A percentile compares a stretch with the other conserved stretches of the same genome.
Conservation (phyloP, 23 red algal genomes). For the Rhodosorus marinus region DNA sequence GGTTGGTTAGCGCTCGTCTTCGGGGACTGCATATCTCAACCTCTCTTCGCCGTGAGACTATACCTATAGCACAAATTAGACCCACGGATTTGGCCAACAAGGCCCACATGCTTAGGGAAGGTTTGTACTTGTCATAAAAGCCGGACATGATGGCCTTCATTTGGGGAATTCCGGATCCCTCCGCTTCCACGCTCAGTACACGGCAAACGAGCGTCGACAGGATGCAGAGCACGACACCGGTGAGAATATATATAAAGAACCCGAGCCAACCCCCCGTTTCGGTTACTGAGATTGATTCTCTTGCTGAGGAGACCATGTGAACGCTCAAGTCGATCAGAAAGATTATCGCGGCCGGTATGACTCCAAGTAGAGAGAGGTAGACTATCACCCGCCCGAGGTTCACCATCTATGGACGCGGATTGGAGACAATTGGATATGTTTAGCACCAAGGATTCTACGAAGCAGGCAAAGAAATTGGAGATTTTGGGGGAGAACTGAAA, state of each 20-base stretch:
- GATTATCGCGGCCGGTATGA: conserved; percentile 75
- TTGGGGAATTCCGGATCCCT: conserved; percentile 88
- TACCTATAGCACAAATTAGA: conserved; percentile 87
- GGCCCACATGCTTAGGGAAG: conserved; percentile 59
- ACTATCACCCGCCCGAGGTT: conserved; percentile 27
- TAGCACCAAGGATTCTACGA: too few species aligned
- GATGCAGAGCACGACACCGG: conserved; percentile 58
- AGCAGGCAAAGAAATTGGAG: too few species aligned
- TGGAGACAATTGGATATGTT: too few species aligned
- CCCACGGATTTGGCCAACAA: conserved; percentile 80
- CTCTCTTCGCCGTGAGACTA: too few species aligned
- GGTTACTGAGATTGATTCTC: conserved; percentile 19
- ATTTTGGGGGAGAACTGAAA: too few species aligned
- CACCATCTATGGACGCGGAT: too few species aligned
- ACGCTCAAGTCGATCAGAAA: conserved; percentile 82
- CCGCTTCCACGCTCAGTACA: conserved; percentile 53
- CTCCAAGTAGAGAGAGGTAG: conserved; percentile 68
- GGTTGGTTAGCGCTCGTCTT: background rate
- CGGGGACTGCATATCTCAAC: background rate
- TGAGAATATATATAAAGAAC: conserved; percentile 38
- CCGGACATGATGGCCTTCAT: conserved; percentile 99
- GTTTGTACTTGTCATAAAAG: conserved; percentile 86
- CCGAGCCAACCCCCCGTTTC: conserved; percentile 2
- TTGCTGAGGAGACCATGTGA: conserved; percentile 25
- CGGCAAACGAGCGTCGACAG: conserved; percentile 67